Conservation (phyloP, 2,329 filamentous ascomycete genomes). For the Ascochyta clinopodiicola region DNA sequence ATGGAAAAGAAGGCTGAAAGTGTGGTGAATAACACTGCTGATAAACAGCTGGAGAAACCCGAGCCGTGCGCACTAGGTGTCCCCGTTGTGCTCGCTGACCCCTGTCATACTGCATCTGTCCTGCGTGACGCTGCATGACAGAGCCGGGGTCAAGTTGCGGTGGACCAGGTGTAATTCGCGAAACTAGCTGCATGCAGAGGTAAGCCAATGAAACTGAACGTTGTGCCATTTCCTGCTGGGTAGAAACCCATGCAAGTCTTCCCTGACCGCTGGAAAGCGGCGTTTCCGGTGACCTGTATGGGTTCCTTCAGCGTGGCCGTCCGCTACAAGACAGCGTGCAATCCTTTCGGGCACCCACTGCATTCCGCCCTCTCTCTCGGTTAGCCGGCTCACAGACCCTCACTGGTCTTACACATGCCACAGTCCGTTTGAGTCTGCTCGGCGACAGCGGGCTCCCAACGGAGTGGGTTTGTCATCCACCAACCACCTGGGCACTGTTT, state of each 20-base stretch:
- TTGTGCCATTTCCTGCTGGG: slow-evolving; percentile 14
- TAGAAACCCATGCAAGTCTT: slow-evolving; percentile 5
- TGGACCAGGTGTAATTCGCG: slow-evolving; percentile 25
- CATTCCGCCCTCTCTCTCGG: slow-evolving; percentile 21
- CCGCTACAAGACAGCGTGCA: slow-evolving; percentile 6
- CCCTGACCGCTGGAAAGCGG: slow-evolving; percentile 13
- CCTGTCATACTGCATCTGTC: slow-evolving; percentile 30
- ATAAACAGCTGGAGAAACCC: slow-evolving; percentile 24
- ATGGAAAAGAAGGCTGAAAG: slow-evolving; percentile 8
- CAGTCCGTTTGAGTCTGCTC: background rate
- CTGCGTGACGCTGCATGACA: slow-evolving; percentile 28
- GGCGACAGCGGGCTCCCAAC: slow-evolving; percentile 6
- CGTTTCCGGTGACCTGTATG: slow-evolving; percentile 20
- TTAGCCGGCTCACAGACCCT: background rate
- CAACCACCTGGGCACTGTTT: slow-evolving; percentile 7
- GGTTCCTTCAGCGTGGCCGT: slow-evolving; percentile 7
- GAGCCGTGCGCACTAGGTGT: slow-evolving; percentile 20
- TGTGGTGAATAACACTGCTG: slow-evolving; percentile 18
- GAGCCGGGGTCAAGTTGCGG: slow-evolving; percentile 29
- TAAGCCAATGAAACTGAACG: slow-evolving; percentile 22
- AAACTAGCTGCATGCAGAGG: slow-evolving; percentile 27
- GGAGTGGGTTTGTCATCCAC: background rate
- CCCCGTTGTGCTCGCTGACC: slow-evolving; percentile 23
- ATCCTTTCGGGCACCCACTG: slow-evolving; percentile 12
- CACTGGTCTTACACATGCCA: slow-evolving; percentile 8